Percentiles rank a stretch among this genome's conserved stretches.
Conservation (phyloP, 352 stramenopile genomes). For the Phytophthora sp. region DNA sequence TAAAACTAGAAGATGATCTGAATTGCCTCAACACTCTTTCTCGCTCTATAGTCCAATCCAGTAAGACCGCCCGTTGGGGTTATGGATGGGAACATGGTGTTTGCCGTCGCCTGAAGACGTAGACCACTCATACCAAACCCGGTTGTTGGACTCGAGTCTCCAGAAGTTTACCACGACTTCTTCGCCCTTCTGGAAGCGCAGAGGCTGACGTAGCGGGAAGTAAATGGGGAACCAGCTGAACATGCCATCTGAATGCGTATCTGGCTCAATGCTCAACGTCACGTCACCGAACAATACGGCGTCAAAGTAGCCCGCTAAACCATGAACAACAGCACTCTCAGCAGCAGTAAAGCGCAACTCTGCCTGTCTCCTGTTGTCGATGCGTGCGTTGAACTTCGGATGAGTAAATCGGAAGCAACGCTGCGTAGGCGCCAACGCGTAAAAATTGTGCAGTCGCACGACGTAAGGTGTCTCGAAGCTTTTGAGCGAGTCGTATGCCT, state of each 20-base stretch:
- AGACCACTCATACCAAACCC: constrained; percentile 99
- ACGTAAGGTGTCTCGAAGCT: constrained; percentile 98
- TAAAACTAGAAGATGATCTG: constrained; percentile 6
- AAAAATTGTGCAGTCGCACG: constrained; percentile 94
- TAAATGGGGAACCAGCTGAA: constrained; percentile 99
- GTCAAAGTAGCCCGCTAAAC: constrained; percentile 97
- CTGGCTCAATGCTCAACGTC: constrained; percentile 95
- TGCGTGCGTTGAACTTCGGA: constrained; percentile 71
- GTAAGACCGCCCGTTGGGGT: constrained; percentile 96
- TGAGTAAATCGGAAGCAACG: constrained; percentile 95
- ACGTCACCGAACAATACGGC: constrained; percentile 94
- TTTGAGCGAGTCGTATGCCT: constrained; percentile 75
- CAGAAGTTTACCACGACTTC: constrained; percentile 93
- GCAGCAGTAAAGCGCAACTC: constrained; percentile 61
- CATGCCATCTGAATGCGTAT: constrained; percentile 96
- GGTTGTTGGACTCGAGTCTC: constrained; percentile 83
- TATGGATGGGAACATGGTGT: constrained; percentile 91
- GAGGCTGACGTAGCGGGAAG: constrained; percentile 94
- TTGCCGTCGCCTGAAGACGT: constrained; percentile 57
- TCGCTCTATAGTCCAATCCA: constrained; percentile 92
- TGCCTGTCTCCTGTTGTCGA: constrained; percentile 87
- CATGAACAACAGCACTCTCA: constrained; percentile 88
- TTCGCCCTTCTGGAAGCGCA: constrained; percentile 84
- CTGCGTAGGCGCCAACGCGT: constrained; percentile 84
- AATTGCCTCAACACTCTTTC: neutral